Evolutionary conservation across 805 yeast species (phyloP), one percentile per base, ranked within the genome.

Genomic region (Alloascoidea hylecoeti): DNA sequence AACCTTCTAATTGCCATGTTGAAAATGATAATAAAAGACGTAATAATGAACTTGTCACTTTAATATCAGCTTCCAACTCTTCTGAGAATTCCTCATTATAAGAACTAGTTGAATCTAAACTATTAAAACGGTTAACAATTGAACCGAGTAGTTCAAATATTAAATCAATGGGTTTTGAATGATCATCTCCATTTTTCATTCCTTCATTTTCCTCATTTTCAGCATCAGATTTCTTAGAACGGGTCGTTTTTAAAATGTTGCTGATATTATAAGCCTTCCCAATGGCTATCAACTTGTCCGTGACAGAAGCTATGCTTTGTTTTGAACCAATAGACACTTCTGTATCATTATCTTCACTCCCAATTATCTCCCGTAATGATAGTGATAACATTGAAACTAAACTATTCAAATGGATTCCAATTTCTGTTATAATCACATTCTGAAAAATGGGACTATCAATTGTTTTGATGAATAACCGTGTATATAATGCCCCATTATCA

Each of bases 191-290:
- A n/a, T n/a, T n/a, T n/a, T n/a, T n/a, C n/a, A n/a, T n/a, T n/a
- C n/a, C n/a, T n/a, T n/a, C n/a, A 9, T 9, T 9, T 9, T 23
- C 30, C n/a, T 23, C 30, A n/a, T 23, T n/a, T 23, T 23, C 30
- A 9, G 9, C n/a, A 23, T 23, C 30, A n/a, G 13, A 9, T n/a
- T 9, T 9, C n/a, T 9, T n/a, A 23, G 30, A 9, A n/a, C n/a
- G n/a, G n/a, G n/a, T n/a, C n/a, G n/a, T n/a, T n/a, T n/a, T n/a
- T n/a, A 23, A n/a, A 9, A 9, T n/a, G 9, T 9, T 23, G n/a
- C 30, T 23, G 30, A 23, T 23, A n/a, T 23, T n/a, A 23, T 9
- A 23, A 23, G 30, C 30, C n/a, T 23, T 23, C n/a, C 30, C 30
- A 9, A 23, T 9, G 30, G n/a, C 30, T 9, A 23, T 23, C 13